These are phyloP conservation scores for Ganoderma boninense DNA, from an alignment of 1,284 basidiomycete genomes.

Conservation along the genomic window DNA sequence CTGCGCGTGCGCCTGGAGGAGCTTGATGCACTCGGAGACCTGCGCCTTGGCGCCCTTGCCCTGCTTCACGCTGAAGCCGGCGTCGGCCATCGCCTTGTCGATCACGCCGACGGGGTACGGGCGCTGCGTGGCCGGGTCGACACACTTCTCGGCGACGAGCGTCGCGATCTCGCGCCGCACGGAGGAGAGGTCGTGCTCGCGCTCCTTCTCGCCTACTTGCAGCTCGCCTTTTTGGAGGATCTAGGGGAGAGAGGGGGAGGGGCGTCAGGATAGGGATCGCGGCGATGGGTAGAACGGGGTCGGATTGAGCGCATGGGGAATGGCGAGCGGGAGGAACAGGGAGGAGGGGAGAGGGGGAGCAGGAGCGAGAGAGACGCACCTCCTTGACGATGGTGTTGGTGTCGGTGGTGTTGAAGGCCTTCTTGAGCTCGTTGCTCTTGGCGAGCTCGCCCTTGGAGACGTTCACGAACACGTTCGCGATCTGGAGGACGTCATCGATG, in stretches of 20 bases:
- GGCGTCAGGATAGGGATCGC: background rate
- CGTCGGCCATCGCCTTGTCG: conserved; percentile 97
- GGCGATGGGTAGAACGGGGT: background rate
- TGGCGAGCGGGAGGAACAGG: background rate
- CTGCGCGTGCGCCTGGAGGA: conserved; percentile 81
- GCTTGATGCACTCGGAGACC: conserved; percentile 93
- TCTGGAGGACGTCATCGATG: conserved; percentile 96
- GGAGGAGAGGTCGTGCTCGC: conserved; percentile 87
- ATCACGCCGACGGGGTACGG: conserved; percentile 97
- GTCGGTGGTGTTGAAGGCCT: conserved; percentile 87
- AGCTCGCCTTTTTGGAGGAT: conserved; percentile 97
- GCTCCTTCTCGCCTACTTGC: conserved; percentile 97
- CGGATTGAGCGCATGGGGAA: background rate
- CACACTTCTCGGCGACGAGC: conserved; percentile 93
- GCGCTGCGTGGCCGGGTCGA: conserved; percentile 89
- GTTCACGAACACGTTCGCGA: conserved; percentile 95
- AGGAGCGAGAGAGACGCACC: conserved; percentile 57
- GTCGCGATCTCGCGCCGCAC: conserved; percentile 94
- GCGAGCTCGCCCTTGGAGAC: conserved; percentile 97
- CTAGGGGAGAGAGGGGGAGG: conserved; percentile 52
- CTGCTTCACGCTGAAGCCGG: conserved; percentile 90
- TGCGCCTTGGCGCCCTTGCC: conserved; percentile 92
- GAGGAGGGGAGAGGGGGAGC: background rate
- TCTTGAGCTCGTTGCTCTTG: conserved; percentile 88
- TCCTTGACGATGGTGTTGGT: conserved; percentile 84